Conservation (phyloP, 495 filamentous ascomycete species). For the Neurospora sp. region DNA sequence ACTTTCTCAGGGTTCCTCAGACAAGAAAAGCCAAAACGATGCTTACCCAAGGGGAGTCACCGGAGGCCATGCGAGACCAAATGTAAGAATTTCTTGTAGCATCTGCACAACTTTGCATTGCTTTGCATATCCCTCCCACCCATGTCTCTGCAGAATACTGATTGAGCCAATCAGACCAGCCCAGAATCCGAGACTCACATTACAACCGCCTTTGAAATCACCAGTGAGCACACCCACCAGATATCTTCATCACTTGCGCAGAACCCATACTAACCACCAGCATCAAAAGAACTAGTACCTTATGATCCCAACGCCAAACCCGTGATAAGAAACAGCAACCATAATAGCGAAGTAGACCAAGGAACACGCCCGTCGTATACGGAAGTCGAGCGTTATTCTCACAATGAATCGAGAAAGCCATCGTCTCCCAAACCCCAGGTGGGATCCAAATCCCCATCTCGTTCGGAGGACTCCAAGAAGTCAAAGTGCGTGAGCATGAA, state of each 20-base stretch:
- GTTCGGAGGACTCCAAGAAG: neutral
- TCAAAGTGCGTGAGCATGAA: neutral
- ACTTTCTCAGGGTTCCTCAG: neutral
- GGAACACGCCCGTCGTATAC: neutral
- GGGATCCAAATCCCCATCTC: neutral
- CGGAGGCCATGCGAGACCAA: neutral
- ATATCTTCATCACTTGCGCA: neutral
- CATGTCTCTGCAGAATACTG: neutral
- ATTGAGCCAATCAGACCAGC: neutral
- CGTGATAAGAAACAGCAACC: neutral
- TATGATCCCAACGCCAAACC: neutral
- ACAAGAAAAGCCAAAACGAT: neutral
- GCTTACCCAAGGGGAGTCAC: neutral
- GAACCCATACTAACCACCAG: neutral
- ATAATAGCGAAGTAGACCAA: neutral
- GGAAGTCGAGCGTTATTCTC: neutral
- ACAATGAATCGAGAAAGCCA: neutral
- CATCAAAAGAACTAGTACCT: neutral
- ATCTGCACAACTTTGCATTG: neutral
- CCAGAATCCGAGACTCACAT: neutral
- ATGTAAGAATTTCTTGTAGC: neutral
- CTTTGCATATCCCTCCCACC: neutral
- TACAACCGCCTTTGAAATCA: neutral
- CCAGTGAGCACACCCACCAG: neutral
- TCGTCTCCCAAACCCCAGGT: neutral